phyloP scores from a whole-genome alignment of 768 basidiomycete genomes.

The Macrocybe gigantea region DNA sequence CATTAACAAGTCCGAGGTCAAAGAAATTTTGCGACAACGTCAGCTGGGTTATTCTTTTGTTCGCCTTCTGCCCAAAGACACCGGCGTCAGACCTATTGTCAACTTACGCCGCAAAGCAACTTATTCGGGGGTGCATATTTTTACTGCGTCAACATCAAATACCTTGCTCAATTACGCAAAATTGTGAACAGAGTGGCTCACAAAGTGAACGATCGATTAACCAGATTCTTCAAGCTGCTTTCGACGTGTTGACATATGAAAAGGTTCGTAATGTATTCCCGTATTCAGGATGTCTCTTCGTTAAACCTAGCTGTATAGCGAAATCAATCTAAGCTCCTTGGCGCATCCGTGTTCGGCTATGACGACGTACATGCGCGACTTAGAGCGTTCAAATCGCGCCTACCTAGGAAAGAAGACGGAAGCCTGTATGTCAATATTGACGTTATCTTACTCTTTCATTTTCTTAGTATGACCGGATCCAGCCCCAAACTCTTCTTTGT shows the following conservation, averaged over 20 bases:
- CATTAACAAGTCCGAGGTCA: slow-evolving; percentile 48
- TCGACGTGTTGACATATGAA: slow-evolving; percentile 84
- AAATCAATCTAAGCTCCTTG: slow-evolving; percentile 55
- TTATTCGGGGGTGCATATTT: slow-evolving; percentile 4
- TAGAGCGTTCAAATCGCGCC: slow-evolving; percentile 58
- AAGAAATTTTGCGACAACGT: slow-evolving; percentile 63
- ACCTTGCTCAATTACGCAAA: background rate
- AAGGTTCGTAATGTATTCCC: slow-evolving; percentile 43
- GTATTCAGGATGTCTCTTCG: background rate
- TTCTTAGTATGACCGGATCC: background rate
- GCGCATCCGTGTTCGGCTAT: slow-evolving; percentile 76
- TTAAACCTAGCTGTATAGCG: slow-evolving; percentile 35
- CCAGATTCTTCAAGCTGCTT: slow-evolving; percentile 76
- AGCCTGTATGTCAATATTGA: slow-evolving; percentile 39
- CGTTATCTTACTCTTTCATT: background rate
- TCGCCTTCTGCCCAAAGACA: slow-evolving; percentile 89
- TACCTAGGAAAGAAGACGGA: slow-evolving; percentile 36
- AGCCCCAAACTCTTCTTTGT: slow-evolving; percentile 93
- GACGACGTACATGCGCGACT: slow-evolving; percentile 78
- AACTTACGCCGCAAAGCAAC: slow-evolving; percentile 60
- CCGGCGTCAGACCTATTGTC: slow-evolving; percentile 90
- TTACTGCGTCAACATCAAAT: background rate
- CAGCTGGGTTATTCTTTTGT: slow-evolving; percentile 81
- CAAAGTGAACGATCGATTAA: slow-evolving; percentile 70
- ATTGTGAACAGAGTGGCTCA: slow-evolving; percentile 20